Conservation (phyloP, 345 rosid species). For the Dimocarpus longan region DNA sequence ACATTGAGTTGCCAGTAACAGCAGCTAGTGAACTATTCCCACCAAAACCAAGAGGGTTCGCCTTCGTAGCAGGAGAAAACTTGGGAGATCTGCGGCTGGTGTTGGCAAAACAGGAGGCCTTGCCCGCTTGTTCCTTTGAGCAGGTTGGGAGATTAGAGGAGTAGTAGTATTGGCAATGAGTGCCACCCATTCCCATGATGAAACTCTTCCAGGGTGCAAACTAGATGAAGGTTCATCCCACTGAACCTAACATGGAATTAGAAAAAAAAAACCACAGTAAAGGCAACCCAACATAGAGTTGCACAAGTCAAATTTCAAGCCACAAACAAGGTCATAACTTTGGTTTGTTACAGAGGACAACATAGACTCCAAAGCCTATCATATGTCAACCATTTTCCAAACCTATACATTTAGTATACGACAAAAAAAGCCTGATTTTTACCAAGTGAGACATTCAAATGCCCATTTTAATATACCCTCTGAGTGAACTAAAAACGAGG, state of each 20-base stretch:
- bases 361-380: neutral
- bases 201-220: conserved; percentile 82
- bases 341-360: neutral
- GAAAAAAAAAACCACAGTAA: conserved; percentile 1
- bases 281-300: neutral
- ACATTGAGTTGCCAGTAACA: conserved; percentile 51
- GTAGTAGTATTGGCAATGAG: conserved; percentile 51
- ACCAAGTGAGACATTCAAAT: neutral
- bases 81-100: conserved; percentile 53
- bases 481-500: neutral
- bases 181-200: conserved; percentile 98
- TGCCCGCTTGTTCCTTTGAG: conserved; percentile 78
- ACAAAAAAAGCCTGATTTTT: neutral
- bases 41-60: conserved; percentile 42
- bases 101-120: conserved; percentile 74
- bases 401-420: neutral
- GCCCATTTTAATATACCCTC: neutral
- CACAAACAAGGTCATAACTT: neutral
- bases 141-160: conserved; percentile 65
- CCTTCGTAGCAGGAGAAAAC: conserved; percentile 55
- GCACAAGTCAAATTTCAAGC: conserved; percentile 6
- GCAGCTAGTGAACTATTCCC: conserved; percentile 55
- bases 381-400: neutral
- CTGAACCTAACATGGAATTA: conserved; percentile 70
- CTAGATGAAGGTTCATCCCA: conserved; percentile 83